These are phyloP conservation scores for Phytophthora citrophthora DNA, from an alignment of 352 stramenopile genomes.

Conservation along the genomic window DNA sequence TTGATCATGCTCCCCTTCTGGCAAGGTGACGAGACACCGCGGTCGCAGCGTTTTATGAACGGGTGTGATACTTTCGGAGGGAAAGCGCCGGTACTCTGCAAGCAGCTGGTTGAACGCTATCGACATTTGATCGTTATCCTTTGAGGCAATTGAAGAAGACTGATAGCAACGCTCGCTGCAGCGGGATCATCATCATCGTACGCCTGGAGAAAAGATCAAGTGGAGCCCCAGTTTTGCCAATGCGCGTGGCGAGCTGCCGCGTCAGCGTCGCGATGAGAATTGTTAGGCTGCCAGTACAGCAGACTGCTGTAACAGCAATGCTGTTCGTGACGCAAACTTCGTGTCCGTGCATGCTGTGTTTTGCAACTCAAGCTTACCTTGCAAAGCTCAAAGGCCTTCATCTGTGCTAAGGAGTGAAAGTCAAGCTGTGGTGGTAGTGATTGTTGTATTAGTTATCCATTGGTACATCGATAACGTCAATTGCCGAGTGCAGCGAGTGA, in stretches of 20 bases:
- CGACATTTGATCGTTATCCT: not conserved
- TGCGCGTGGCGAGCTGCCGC: not conserved
- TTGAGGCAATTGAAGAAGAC: not conserved
- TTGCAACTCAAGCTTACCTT: too few relatives aligned
- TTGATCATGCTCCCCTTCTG: not conserved
- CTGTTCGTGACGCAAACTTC: too few relatives aligned
- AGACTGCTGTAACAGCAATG: too few relatives aligned
- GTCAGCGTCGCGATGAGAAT: too few relatives aligned
- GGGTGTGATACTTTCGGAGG: not conserved
- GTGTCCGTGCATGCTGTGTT: too few relatives aligned
- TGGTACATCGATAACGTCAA: not conserved
- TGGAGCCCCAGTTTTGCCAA: not conserved
- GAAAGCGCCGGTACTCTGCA: not conserved
- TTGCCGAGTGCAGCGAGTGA: not conserved
- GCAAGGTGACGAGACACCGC: not conserved
- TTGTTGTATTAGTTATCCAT: too few relatives aligned
- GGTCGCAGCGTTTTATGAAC: not conserved
- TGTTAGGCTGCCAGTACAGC: too few relatives aligned
- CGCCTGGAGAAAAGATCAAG: not conserved
- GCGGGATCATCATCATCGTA: not conserved
- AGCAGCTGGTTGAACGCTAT: not conserved
- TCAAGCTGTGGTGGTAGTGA: too few relatives aligned
- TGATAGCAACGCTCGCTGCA: not conserved
- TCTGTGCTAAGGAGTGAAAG: too few relatives aligned
- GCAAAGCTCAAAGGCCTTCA: too few relatives aligned